These are phyloP conservation scores for Suillus alpinus DNA, from an alignment of 768 basidiomycete genomes.

Conservation along the genomic window DNA sequence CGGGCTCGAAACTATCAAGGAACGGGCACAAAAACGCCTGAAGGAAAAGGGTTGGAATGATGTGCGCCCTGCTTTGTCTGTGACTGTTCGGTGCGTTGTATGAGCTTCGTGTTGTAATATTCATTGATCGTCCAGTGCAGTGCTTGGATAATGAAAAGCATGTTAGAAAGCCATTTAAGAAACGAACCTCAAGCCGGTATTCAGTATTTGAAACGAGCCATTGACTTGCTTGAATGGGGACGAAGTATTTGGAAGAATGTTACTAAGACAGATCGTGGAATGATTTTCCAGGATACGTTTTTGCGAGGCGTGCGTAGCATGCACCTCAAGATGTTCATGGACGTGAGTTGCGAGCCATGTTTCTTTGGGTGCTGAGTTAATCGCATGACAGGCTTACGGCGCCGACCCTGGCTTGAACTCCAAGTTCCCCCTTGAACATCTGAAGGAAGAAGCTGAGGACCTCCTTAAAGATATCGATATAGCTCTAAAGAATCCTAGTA, in stretches of 20 bases:
- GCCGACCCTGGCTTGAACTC: conserved; percentile 4
- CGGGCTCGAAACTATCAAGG: conserved; percentile 17
- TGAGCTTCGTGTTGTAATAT: not conserved
- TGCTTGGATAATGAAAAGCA: conserved; percentile 18
- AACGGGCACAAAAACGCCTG: conserved; percentile 18
- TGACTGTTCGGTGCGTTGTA: conserved; percentile 35
- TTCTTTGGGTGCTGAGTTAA: not conserved
- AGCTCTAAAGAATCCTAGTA: not conserved
- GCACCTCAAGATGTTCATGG: conserved; percentile 1
- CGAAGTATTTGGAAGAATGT: conserved; percentile 14
- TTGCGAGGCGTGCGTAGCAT: conserved; percentile 6
- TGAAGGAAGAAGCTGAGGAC: conserved; percentile 20
- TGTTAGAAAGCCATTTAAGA: conserved; percentile 6
- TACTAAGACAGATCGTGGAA: conserved; percentile 12
- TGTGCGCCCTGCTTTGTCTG: conserved; percentile 32
- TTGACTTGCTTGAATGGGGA: conserved; percentile 18
- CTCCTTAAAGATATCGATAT: conserved; percentile 9
- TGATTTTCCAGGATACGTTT: conserved; percentile 20
- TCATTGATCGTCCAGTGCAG: conserved; percentile 6
- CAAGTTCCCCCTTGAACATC: conserved; percentile 10
- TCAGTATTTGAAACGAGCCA: conserved; percentile 10
- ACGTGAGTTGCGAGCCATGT: not conserved
- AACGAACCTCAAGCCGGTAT: not conserved
- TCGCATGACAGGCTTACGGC: not conserved
- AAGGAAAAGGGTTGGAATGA: conserved; percentile 23